A percentile compares a stretch with the other conserved stretches of the same genome.
Evolutionary conservation across 2,329 filamentous ascomycete species (phyloP).

Genomic region (Calonectria henricotiae): DNA sequence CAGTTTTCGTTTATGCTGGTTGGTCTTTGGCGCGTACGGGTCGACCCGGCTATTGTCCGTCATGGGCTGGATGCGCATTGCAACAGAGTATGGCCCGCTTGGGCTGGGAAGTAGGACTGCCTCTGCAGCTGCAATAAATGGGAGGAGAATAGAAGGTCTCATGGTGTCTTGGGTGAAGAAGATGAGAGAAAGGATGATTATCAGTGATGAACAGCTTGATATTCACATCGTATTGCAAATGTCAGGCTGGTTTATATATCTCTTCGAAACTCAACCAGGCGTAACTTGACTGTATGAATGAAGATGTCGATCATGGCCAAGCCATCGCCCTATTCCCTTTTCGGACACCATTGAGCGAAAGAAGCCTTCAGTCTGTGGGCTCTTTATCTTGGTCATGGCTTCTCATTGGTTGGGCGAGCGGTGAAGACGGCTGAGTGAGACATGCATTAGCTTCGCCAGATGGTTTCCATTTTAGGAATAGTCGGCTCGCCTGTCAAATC

Average conservation of each 20-base stretch:
- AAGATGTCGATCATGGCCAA: neutral
- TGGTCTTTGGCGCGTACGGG: slow-evolving; percentile 49
- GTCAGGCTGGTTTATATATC: neutral
- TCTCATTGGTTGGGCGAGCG: neutral
- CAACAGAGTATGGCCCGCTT: slow-evolving; percentile 54
- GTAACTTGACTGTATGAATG: neutral
- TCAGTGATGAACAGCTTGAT: neutral
- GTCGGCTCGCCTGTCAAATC: slow-evolving; percentile 11
- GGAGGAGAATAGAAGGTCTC: slow-evolving; percentile 40
- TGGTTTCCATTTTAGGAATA: slow-evolving; percentile 42
- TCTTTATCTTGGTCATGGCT: neutral
- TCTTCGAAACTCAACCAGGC: neutral
- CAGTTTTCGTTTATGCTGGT: slow-evolving; percentile 50
- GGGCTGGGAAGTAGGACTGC: slow-evolving; percentile 53
- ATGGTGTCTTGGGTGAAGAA: slow-evolving; percentile 36
- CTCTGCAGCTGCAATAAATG: slow-evolving; percentile 40
- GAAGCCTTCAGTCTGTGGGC: neutral
- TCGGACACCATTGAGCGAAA: slow-evolving; percentile 42
- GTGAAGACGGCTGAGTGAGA: neutral
- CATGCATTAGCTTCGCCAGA: slow-evolving; percentile 47
- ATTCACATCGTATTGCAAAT: neutral
- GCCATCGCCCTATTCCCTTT: neutral
- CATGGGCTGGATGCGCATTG: slow-evolving; percentile 49
- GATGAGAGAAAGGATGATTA: neutral
- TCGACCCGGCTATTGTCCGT: slow-evolving; percentile 56